Evolutionary conservation across 2,329 filamentous ascomycete genomes (phyloP).

Genomic region (Nothophaeocryptopus gaeumannii): DNA sequence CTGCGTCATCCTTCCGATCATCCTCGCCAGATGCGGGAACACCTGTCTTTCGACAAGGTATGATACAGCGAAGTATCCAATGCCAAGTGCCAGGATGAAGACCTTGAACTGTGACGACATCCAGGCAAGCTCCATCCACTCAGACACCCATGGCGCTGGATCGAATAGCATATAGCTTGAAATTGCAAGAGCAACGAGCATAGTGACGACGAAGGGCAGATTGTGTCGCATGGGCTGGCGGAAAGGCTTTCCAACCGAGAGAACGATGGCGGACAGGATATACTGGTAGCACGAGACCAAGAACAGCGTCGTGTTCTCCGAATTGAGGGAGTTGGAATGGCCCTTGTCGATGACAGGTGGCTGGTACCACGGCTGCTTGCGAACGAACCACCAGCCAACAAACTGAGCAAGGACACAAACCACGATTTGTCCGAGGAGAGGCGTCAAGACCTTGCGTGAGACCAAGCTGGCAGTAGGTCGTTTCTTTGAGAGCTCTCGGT

Average conservation of each 20-base stretch:
- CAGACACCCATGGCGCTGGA: slow-evolving; percentile 65
- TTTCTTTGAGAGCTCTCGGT: slow-evolving; percentile 72
- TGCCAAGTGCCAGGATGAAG: slow-evolving; percentile 68
- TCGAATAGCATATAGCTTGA: slow-evolving; percentile 77
- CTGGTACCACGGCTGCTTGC: slow-evolving; percentile 78
- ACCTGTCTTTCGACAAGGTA: slow-evolving; percentile 70
- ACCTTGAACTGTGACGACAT: slow-evolving; percentile 71
- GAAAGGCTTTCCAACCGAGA: slow-evolving; percentile 90
- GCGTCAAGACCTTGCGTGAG: slow-evolving; percentile 84
- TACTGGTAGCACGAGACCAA: slow-evolving; percentile 92
- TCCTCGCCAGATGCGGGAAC: slow-evolving; percentile 66
- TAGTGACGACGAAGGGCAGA: slow-evolving; percentile 78
- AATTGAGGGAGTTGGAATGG: slow-evolving; percentile 83
- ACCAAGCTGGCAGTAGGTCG: slow-evolving; percentile 89
- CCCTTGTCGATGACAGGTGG: slow-evolving; percentile 74
- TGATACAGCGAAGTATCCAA: slow-evolving; percentile 64
- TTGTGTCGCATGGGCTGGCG: slow-evolving; percentile 77
- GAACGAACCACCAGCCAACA: slow-evolving; percentile 69
- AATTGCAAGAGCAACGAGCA: slow-evolving; percentile 64
- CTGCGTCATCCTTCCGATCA: slow-evolving; percentile 61
- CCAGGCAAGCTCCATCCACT: slow-evolving; percentile 80
- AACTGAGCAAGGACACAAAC: slow-evolving; percentile 78
- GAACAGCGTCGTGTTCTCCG: slow-evolving; percentile 89
- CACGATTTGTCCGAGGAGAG: slow-evolving; percentile 81
- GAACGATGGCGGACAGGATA: slow-evolving; percentile 80